phyloP scores from a whole-genome alignment of 1,139 yeast species.

The Pichia sp. region DNA sequence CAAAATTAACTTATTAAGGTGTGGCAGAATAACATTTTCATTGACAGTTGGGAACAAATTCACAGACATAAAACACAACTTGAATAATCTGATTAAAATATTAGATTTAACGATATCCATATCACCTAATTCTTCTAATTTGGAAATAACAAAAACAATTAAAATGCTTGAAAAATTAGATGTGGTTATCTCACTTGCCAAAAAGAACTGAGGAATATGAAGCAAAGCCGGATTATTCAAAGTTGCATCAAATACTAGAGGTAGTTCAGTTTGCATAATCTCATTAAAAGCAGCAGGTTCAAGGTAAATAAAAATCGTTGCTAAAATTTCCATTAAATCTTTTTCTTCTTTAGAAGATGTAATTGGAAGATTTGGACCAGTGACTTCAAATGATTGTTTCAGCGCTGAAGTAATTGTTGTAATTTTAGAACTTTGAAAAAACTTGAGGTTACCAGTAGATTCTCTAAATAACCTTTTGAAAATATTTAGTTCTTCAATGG shows the following conservation, averaged over 20 bases:
- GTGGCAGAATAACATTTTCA: slow-evolving; percentile 83
- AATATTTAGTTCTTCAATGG: slow-evolving; percentile 75
- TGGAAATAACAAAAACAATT: slow-evolving; percentile 66
- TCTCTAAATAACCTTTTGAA: slow-evolving; percentile 75
- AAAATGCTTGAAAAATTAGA: slow-evolving; percentile 89
- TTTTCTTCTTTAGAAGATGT: slow-evolving; percentile 90
- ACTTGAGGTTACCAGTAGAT: slow-evolving; percentile 73
- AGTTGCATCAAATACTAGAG: slow-evolving; percentile 72
- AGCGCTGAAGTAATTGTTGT: slow-evolving; percentile 33
- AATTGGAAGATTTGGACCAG: slow-evolving; percentile 77
- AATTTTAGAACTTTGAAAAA: slow-evolving; percentile 56
- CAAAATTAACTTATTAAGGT: slow-evolving; percentile 73
- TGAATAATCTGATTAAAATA: slow-evolving; percentile 78
- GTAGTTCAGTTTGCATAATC: slow-evolving; percentile 76
- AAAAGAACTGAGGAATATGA: slow-evolving; percentile 88
- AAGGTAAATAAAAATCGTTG: slow-evolving; percentile 86
- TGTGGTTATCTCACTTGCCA: slow-evolving; percentile 90
- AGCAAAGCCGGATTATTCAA: slow-evolving; percentile 79
- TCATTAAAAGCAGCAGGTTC: slow-evolving; percentile 97
- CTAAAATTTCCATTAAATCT: slow-evolving; percentile 92
- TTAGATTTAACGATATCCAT: slow-evolving; percentile 75
- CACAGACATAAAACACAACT: slow-evolving; percentile 92
- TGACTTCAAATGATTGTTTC: slow-evolving; percentile 57
- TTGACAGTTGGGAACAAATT: slow-evolving; percentile 83
- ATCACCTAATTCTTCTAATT: slow-evolving; percentile 73